Evolutionary conservation across 139 green algal species (phyloP), one percentile per base, ranked within the genome.

Genomic region (Chlorella sorokiniana): DNA sequence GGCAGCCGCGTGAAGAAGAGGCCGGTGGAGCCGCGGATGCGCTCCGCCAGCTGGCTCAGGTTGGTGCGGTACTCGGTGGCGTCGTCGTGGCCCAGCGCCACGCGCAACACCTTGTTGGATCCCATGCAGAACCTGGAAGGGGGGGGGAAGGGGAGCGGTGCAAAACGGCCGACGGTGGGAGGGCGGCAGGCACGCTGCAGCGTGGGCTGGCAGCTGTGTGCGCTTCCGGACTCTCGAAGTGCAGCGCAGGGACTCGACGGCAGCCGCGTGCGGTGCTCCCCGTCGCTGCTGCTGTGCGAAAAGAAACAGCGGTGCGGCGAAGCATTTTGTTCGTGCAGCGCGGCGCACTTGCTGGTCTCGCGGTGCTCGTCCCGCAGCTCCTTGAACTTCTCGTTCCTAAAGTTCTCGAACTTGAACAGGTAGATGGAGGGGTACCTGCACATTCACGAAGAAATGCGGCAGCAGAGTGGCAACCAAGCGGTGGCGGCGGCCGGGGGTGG

Each of bases 311-410:
- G 8, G 22, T 22, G 56, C 16, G 23, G 56, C 18, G 18, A 65
- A 65, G 16, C 56, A 65, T 11, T 16, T 59, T 11, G 48, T 11
- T 59, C n/a, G n/a, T n/a, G n/a, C n/a, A n/a, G n/a, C n/a, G 54
- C 2, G 7, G 45, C 92, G n/a, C 48, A 95, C 94, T 84, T 95
- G 93, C 91, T 94, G 69, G 65, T 92, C 0, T 91, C 91, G 29
- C 74, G 48, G 22, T 89, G 82, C 76, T 97, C 89, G 14, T 98
- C 91, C 22, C 95, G 81, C 38, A 99, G 86, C 82, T 96, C 88
- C 86, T 99, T 98, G 82, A 99, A 96, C 52, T 91, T 90, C 62
- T 96, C 95, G 59, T 97, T 99, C 10, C 96, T 89, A 88, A 98
- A 96, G 88, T 99, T 98, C 38, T 93, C 73, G 59, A 95, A 93